Evolutionary conservation across 2,329 filamentous ascomycete genomes (phyloP).

Genomic region (Tolypocladium pustulatum): DNA sequence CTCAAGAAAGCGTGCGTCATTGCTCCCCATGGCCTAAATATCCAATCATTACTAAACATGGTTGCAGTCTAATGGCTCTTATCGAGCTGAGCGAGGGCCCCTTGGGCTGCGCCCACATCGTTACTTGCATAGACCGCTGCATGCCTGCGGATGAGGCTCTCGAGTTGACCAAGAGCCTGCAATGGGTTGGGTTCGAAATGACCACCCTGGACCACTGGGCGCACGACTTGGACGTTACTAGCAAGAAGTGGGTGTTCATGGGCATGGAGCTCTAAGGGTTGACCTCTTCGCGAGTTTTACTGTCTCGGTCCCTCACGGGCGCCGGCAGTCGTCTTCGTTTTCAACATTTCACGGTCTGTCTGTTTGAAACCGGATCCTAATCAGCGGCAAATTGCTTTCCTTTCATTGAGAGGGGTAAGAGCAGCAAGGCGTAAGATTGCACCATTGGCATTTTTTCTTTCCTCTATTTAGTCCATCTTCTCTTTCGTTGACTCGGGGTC

Average conservation of each 20-base stretch:
- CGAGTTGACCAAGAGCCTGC: conserved; percentile 67
- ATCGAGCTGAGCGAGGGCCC: conserved; percentile 77
- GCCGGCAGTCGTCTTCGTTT: not conserved
- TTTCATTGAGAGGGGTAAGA: not conserved
- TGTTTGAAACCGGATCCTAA: not conserved
- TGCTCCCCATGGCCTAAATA: not conserved
- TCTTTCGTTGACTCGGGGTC: not conserved
- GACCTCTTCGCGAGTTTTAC: conserved; percentile 2
- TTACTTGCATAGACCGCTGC: conserved; percentile 70
- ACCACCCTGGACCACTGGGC: conserved; percentile 72
- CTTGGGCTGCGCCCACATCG: conserved; percentile 65
- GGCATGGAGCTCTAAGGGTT: conserved; percentile 66
- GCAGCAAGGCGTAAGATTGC: not conserved
- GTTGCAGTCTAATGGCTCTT: conserved; percentile 68
- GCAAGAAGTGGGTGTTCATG: conserved; percentile 75
- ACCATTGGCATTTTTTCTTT: not conserved
- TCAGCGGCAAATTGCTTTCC: not conserved
- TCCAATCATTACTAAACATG: not conserved
- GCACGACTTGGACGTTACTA: conserved; percentile 53
- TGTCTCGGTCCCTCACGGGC: conserved; percentile 3
- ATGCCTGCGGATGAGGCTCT: conserved; percentile 52
- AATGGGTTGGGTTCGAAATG: conserved; percentile 88
- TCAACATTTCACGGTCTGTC: not conserved
- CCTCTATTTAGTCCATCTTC: not conserved
- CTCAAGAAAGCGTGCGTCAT: conserved; percentile 73